Evolutionary conservation across 2,329 filamentous ascomycete species (phyloP), one percentile per base, ranked within the genome.

Genomic region (Trichothecium roseum): DNA sequence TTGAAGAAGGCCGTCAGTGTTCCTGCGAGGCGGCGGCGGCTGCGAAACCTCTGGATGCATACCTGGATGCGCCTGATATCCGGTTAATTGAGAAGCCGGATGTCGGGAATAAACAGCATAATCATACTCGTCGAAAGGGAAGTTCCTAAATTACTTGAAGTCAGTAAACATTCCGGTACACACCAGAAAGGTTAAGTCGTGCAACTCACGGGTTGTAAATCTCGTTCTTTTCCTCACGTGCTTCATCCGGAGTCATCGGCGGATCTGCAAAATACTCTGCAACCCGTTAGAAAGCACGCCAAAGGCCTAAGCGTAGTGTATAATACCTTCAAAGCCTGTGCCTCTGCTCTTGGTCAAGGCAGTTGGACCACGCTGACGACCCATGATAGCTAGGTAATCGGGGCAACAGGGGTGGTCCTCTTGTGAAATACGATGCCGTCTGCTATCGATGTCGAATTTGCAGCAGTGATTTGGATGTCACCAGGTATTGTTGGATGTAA

Each of bases 31-130:
- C 84, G 87, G 22, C 88, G 81, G 32, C 79, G 82, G 26, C 74
- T 68, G 42, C 82, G 77, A 60, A 81, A 98, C 12, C 86, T 81
- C 45, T 87, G 78, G 37, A 96, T 82, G 32, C 85, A 91, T 18
- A 79, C 72, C 51, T 95, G 81, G 28, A 96, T 85, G 32, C 91
- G 85, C 37, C 81, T 83, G 32, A 12, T 1, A 16, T 14, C 40
- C 36, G 41, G 45, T 31, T 35, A 24, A 18, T 27, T 16, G 4
- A 27, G 24, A 27, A 8, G 24, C 8, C 8, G 8, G 24, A 27
- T 17, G 4, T 15, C 14, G 30, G 32, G 14, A 38, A 27, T 15
- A 24, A 18, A 8, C 18, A 28, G 10, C 4, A n/a, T 24, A 4
- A 8, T 32, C 14, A 28, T 63, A 81, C 79, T 75, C 68, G 26